Evolutionary conservation across 176 grass and related monocot species (phyloP).

Genomic region (Hyparrhenia diplandra): DNA sequence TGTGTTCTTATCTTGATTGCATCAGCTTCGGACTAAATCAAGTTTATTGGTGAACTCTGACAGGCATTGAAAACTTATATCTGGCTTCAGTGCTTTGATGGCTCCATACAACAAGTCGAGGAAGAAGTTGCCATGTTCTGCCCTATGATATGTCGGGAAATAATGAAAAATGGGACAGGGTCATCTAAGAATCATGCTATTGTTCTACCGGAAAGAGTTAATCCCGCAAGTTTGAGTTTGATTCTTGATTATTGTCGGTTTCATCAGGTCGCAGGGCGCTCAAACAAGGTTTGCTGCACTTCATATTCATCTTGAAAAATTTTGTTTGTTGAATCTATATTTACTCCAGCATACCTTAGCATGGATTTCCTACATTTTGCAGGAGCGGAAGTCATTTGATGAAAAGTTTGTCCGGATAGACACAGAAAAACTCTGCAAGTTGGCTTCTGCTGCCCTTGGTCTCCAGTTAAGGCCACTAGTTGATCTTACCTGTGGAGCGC

Average conservation of each 20-base stretch:
- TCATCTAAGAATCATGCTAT: slow-evolving; percentile 98
- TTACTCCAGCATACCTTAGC: slow-evolving; percentile 4
- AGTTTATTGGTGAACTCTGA: slow-evolving; percentile 3
- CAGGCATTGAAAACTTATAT: slow-evolving; percentile 95
- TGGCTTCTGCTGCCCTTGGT: slow-evolving; percentile 93
- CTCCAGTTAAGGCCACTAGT: slow-evolving; percentile 92
- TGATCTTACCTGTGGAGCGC: slow-evolving; percentile 92
- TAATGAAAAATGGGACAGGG: slow-evolving; percentile 83
- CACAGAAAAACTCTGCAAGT: slow-evolving; percentile 84
- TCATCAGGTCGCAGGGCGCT: slow-evolving; percentile 92
- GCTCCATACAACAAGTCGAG: slow-evolving; percentile 98
- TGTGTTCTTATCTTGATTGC: background rate
- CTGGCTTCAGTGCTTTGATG: slow-evolving; percentile 97
- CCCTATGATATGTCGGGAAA: slow-evolving; percentile 90
- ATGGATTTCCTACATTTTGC: slow-evolving; percentile 18
- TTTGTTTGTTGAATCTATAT: background rate
- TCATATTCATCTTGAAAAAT: background rate
- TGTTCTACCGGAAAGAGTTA: slow-evolving; percentile 84
- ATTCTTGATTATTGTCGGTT: slow-evolving; percentile 98
- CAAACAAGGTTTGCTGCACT: slow-evolving; percentile 69
- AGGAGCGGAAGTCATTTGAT: slow-evolving; percentile 93
- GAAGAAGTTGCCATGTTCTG: slow-evolving; percentile 99
- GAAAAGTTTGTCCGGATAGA: slow-evolving; percentile 97
- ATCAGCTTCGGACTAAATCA: background rate
- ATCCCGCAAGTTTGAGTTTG: slow-evolving; percentile 84